Conservation (phyloP, 2,329 filamentous ascomycete species). For the Aspergillus ochraceus region DNA sequence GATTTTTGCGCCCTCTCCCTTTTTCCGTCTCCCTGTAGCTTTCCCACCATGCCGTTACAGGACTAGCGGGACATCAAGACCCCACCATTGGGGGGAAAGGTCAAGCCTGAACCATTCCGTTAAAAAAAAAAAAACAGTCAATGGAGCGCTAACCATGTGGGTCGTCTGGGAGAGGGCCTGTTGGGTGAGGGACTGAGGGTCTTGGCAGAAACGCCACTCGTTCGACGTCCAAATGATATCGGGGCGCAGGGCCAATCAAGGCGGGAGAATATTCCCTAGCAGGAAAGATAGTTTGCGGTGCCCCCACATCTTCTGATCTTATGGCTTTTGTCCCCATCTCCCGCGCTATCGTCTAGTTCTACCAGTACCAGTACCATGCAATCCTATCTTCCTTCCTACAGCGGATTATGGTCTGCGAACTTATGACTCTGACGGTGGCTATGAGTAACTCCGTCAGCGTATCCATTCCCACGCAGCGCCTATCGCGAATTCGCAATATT, state of each 20-base stretch:
- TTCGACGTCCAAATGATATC: not conserved
- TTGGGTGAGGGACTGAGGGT: not conserved
- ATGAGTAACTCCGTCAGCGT: not conserved
- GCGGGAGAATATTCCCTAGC: not conserved
- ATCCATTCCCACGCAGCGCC: not conserved
- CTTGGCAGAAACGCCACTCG: not conserved
- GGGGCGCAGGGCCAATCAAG: not conserved
- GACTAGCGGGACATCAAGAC: not conserved
- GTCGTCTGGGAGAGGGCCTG: not conserved
- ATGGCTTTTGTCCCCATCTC: not conserved
- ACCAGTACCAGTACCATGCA: not conserved
- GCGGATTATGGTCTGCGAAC: not conserved
- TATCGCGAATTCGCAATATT: not conserved
- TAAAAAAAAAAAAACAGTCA: not conserved
- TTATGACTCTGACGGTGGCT: not conserved
- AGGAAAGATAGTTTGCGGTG: not conserved
- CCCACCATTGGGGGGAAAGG: not conserved
- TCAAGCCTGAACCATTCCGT: not conserved
- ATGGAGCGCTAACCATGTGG: constrained; percentile 1
- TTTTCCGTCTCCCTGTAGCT: not conserved
- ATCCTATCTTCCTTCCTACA: not conserved
- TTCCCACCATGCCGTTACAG: not conserved
- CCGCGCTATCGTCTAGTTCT: not conserved
- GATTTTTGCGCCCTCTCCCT: not conserved
- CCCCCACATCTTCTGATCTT: not conserved